phyloP scores from a whole-genome alignment of 2,329 filamentous ascomycete genomes.

The Aspergillus sp. region DNA sequence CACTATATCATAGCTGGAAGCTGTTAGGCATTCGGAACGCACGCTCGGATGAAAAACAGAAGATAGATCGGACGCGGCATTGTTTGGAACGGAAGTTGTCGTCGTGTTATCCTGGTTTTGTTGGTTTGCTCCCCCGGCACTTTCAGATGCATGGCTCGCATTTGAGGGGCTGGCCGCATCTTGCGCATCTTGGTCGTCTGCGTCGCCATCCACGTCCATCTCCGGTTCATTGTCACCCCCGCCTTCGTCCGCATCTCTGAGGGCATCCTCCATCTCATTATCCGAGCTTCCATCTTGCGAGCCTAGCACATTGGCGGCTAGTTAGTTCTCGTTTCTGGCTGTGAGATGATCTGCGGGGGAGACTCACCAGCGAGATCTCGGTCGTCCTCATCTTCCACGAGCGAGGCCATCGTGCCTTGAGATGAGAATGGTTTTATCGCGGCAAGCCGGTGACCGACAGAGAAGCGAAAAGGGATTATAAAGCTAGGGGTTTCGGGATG shows the following conservation, averaged over 20 bases:
- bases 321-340: slow-evolving; percentile 5
- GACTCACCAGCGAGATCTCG: slow-evolving; percentile 40
- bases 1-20: slow-evolving; percentile 86
- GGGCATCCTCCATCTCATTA: slow-evolving; percentile 48
- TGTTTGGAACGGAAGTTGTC: slow-evolving; percentile 46
- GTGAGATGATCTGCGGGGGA: not conserved
- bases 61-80: slow-evolving; percentile 30
- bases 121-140: slow-evolving; percentile 34
- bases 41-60: slow-evolving; percentile 60
- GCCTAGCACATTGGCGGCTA: slow-evolving; percentile 27
- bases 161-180: slow-evolving; percentile 42
- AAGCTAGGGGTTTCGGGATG: not conserved
- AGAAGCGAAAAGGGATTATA: not conserved
- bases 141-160: slow-evolving; percentile 41
- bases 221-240: slow-evolving; percentile 40
- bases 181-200: slow-evolving; percentile 36
- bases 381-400: slow-evolving; percentile 43
- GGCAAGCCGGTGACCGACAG: not conserved
- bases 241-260: slow-evolving; percentile 44
- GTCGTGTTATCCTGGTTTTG: slow-evolving; percentile 50
- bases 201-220: slow-evolving; percentile 34
- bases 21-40: slow-evolving; percentile 76
- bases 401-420: slow-evolving; percentile 29
- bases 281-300: slow-evolving; percentile 51
- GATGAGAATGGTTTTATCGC: not conserved